phyloP scores from a whole-genome alignment of 1,284 basidiomycete genomes.

The Chalciporus sp. region DNA sequence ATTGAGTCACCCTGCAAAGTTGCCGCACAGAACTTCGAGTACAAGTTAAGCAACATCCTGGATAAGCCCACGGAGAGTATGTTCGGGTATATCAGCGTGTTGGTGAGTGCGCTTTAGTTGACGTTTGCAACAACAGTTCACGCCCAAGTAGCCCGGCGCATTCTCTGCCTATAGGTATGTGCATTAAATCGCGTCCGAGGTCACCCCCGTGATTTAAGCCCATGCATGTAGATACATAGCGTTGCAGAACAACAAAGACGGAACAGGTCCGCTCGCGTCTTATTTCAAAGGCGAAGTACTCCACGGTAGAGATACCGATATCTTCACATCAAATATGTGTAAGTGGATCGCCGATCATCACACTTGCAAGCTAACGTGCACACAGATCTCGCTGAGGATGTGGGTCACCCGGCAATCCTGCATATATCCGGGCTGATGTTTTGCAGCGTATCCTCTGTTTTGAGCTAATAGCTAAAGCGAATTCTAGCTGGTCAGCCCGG shows the following conservation, averaged over 20 bases:
- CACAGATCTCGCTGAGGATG: constrained; percentile 83
- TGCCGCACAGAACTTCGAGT: constrained; percentile 94
- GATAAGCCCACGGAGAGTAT: constrained; percentile 94
- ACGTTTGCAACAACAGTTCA: constrained; percentile 11
- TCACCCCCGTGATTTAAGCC: neutral
- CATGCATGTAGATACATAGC: constrained; percentile 70
- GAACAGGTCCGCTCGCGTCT: constrained; percentile 86
- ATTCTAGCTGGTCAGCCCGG: constrained; percentile 71
- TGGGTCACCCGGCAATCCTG: constrained; percentile 38
- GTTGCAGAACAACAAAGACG: constrained; percentile 84
- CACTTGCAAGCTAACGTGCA: constrained; percentile 9
- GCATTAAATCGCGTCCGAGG: neutral
- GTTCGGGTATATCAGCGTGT: constrained; percentile 89
- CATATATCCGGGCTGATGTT: constrained; percentile 7
- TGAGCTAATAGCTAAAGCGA: constrained; percentile 92
- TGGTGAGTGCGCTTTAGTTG: constrained; percentile 46
- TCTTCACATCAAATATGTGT: constrained; percentile 95
- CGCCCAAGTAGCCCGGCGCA: constrained; percentile 75
- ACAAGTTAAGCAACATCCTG: constrained; percentile 90
- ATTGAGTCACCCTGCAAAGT: constrained; percentile 50
- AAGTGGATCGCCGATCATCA: constrained; percentile 32
- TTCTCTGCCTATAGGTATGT: constrained; percentile 84
- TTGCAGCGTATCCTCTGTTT: constrained; percentile 89
- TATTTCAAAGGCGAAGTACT: constrained; percentile 98
- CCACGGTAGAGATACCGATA: constrained; percentile 89